Evolutionary conservation across 495 filamentous ascomycete species (phyloP).

Genomic region (Tuber magnatum): DNA sequence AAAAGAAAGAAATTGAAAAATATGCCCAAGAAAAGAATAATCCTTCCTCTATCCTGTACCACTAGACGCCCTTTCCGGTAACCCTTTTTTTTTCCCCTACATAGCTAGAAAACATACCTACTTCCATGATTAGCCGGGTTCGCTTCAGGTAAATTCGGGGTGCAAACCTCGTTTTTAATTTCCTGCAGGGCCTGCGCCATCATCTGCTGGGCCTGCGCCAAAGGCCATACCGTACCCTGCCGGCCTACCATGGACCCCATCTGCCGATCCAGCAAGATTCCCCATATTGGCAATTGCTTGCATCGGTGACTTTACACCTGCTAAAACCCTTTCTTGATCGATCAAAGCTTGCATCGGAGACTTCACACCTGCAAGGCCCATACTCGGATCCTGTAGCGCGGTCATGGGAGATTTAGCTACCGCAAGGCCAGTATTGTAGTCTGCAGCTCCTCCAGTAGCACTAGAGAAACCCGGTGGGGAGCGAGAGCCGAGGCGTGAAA

Average conservation of each 20-base stretch:
- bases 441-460: not conserved
- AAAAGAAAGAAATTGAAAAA: slow-evolving; percentile 3
- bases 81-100: not conserved
- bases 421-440: not conserved
- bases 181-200: not conserved
- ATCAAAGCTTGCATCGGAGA: not conserved
- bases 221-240: not conserved
- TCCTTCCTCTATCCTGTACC: not conserved
- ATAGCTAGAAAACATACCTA: not conserved
- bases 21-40: not conserved
- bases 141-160: not conserved
- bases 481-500: not conserved
- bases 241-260: not conserved
- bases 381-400: not conserved
- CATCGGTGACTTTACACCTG: slow-evolving; percentile 2
- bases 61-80: not conserved
- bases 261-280: not conserved
- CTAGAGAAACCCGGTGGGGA: not conserved
- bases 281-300: not conserved
- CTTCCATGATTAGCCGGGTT: not conserved
- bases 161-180: not conserved
- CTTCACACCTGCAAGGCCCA: not conserved
- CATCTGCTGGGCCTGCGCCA: not conserved
- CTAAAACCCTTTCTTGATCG: not conserved
- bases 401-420: not conserved